These are phyloP conservation scores for Cerrena zonata DNA, from an alignment of 1,284 basidiomycete species.

Conservation along the genomic window DNA sequence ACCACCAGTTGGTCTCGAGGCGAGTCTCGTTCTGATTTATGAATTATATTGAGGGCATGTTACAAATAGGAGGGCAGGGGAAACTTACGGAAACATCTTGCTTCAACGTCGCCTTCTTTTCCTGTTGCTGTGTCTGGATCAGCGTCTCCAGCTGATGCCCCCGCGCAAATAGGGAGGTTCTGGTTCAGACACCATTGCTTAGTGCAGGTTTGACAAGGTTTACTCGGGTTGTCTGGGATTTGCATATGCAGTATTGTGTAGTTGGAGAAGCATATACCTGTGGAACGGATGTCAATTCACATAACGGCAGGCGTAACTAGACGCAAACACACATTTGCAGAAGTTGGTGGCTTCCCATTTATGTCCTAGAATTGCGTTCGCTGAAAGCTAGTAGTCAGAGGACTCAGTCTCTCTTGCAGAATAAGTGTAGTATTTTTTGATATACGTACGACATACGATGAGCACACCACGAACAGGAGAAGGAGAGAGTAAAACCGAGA, in stretches of 20 bases:
- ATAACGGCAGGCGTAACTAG: too few species aligned
- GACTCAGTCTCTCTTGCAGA: slow-evolving; percentile 1
- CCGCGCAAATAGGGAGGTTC: slow-evolving; percentile 80
- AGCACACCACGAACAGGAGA: slow-evolving; percentile 8
- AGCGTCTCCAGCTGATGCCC: slow-evolving; percentile 78
- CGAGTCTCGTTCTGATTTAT: slow-evolving; percentile 67
- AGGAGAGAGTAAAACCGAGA: slow-evolving; percentile 7
- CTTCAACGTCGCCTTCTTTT: slow-evolving; percentile 94
- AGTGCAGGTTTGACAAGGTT: slow-evolving; percentile 88
- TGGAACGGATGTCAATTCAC: slow-evolving; percentile 1
- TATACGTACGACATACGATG: slow-evolving; percentile 13
- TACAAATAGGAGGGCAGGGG: neutral
- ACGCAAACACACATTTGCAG: slow-evolving; percentile 69
- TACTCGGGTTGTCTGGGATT: slow-evolving; percentile 75
- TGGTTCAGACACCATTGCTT: slow-evolving; percentile 94
- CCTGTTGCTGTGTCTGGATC: slow-evolving; percentile 90
- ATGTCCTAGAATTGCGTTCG: slow-evolving; percentile 41
- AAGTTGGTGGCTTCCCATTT: slow-evolving; percentile 82
- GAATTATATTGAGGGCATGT: slow-evolving; percentile 16
- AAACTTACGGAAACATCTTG: slow-evolving; percentile 86
- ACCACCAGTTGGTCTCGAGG: slow-evolving; percentile 88
- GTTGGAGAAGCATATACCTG: slow-evolving; percentile 90
- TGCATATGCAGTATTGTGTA: slow-evolving; percentile 82
- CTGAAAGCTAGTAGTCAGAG: slow-evolving; percentile 35
- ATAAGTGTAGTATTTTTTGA: neutral